phyloP scores from a whole-genome alignment of 2,329 filamentous ascomycete genomes.

The Harringtonia aguacate region DNA sequence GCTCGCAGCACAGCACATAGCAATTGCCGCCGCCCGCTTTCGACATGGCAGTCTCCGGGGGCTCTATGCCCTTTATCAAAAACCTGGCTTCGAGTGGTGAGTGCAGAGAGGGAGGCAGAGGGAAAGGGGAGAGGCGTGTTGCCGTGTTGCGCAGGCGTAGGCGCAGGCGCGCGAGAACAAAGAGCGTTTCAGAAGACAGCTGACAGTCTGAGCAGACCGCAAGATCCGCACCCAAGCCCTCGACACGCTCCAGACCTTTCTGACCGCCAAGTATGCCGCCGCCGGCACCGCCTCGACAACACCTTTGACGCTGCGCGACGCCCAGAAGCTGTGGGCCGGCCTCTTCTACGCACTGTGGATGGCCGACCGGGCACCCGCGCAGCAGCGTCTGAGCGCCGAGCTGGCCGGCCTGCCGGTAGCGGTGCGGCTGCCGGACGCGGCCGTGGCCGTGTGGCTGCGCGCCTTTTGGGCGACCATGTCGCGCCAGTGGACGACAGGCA shows the following conservation, averaged over 20 bases:
- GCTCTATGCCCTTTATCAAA: constrained; percentile 63
- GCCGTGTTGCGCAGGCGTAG: no score
- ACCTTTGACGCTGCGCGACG: constrained; percentile 55
- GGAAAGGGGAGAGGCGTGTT: no score
- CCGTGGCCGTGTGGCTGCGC: constrained; percentile 38
- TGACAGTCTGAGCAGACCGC: constrained; percentile 62
- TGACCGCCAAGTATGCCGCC: constrained; percentile 41
- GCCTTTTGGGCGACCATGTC: constrained; percentile 65
- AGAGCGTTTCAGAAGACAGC: no score
- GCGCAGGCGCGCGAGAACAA: no score
- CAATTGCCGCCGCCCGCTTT: not conserved
- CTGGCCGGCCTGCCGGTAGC: constrained; percentile 52
- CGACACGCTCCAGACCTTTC: constrained; percentile 65
- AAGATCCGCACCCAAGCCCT: constrained; percentile 69
- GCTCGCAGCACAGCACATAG: no score
- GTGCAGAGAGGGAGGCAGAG: constrained; percentile 16
- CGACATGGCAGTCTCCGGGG: constrained; percentile 8
- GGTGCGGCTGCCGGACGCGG: constrained; percentile 35
- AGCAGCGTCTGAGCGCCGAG: constrained; percentile 71
- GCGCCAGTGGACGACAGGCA: constrained; percentile 55
- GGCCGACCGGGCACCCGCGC: constrained; percentile 78
- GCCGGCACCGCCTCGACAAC: constrained; percentile 26
- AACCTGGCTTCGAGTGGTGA: constrained; percentile 76
- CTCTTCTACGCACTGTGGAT: constrained; percentile 93
- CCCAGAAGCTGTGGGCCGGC: constrained; percentile 88